These are phyloP conservation scores for Leucocoprinus leucothites DNA, from an alignment of 768 basidiomycete species.

Conservation along the genomic window DNA sequence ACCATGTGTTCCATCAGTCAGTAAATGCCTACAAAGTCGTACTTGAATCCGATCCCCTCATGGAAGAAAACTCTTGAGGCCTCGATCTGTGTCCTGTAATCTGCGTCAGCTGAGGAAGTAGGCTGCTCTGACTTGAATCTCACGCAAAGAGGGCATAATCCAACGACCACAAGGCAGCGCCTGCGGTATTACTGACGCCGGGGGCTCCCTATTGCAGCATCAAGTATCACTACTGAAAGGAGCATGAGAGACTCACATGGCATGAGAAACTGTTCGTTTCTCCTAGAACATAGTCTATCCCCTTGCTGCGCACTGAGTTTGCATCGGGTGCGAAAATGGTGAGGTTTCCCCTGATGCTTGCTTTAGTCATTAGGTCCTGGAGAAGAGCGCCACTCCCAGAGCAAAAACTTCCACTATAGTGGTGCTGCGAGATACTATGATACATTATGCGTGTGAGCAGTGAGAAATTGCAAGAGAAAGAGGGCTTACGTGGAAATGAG, in stretches of 20 bases:
- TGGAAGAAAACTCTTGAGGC: slow-evolving; percentile 60
- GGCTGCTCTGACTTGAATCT: slow-evolving; percentile 12
- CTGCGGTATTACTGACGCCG: slow-evolving; percentile 67
- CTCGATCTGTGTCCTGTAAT: slow-evolving; percentile 44
- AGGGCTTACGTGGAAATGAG: slow-evolving; percentile 49
- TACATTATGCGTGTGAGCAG: background rate
- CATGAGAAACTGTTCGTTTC: slow-evolving; percentile 56
- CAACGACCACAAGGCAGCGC: slow-evolving; percentile 64
- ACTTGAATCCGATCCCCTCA: slow-evolving; percentile 69
- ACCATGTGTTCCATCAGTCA: background rate
- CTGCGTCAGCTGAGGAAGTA: background rate
- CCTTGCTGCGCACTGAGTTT: slow-evolving; percentile 37
- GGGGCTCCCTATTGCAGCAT: slow-evolving; percentile 34
- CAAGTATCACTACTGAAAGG: background rate
- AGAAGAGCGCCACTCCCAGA: slow-evolving; percentile 49
- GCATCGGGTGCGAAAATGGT: slow-evolving; percentile 52
- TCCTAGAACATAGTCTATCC: slow-evolving; percentile 58
- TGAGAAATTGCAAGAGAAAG: background rate
- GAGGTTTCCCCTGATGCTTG: slow-evolving; percentile 54
- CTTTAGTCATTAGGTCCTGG: slow-evolving; percentile 65
- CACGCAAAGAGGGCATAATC: slow-evolving; percentile 63
- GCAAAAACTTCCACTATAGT: slow-evolving; percentile 63
- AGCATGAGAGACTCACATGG: slow-evolving; percentile 28
- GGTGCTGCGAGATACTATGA: slow-evolving; percentile 52
- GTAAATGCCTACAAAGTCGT: slow-evolving; percentile 46